These are phyloP conservation scores for Metarhizium guizhouense DNA, from an alignment of 2,329 filamentous ascomycete species.

Conservation along the genomic window DNA sequence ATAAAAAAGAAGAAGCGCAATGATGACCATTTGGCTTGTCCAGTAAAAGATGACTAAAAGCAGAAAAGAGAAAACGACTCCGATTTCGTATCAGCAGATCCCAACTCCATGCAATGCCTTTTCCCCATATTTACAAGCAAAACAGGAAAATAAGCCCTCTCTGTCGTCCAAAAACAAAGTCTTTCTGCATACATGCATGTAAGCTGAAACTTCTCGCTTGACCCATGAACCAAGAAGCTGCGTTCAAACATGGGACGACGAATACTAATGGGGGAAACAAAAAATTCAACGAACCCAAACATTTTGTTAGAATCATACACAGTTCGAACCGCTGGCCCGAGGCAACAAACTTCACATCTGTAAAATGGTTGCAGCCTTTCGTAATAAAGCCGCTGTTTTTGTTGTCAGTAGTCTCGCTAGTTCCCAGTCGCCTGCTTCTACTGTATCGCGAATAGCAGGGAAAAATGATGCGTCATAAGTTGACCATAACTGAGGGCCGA, in stretches of 20 bases:
- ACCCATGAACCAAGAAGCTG: neutral
- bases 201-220: neutral
- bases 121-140: slow-evolving; percentile 8
- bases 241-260: too few species aligned
- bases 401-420: slow-evolving; percentile 59
- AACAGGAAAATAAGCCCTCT: slow-evolving; percentile 3
- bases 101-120: slow-evolving; percentile 27
- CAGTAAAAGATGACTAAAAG: neutral
- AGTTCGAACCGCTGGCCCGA: neutral
- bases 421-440: slow-evolving; percentile 63
- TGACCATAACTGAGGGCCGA: slow-evolving; percentile 73
- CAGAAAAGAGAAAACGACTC: neutral
- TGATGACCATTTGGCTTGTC: neutral
- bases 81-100: slow-evolving; percentile 6
- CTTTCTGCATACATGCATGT: neutral
- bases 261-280: slow-evolving; percentile 1
- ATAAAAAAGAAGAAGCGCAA: neutral
- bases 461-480: slow-evolving; percentile 25
- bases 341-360: slow-evolving; percentile 7
- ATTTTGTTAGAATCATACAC: neutral
- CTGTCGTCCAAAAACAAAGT: slow-evolving; percentile 3
- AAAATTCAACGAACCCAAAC: neutral
- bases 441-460: slow-evolving; percentile 75
- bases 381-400: slow-evolving; percentile 62
- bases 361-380: slow-evolving; percentile 41